phyloP scores from a whole-genome alignment of 140 eudicot species.

The Stevia rebaudiana region DNA sequence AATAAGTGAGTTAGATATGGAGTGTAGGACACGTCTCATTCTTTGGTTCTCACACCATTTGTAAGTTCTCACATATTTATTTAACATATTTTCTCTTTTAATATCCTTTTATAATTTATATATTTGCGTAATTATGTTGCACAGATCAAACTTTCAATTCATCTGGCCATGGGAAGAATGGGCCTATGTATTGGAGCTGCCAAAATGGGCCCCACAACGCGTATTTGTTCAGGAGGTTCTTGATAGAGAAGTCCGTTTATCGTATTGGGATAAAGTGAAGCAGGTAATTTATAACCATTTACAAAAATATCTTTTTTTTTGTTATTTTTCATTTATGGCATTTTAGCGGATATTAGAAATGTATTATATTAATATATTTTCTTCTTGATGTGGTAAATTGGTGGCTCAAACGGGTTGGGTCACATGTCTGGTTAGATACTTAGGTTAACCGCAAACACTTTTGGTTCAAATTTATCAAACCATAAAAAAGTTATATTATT shows the following conservation, averaged over 20 bases:
- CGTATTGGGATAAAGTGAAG: slow-evolving; percentile 96
- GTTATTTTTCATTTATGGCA: neutral
- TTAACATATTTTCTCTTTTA: neutral
- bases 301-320: neutral
- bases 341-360: neutral
- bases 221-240: slow-evolving; percentile 97
- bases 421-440: neutral
- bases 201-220: slow-evolving; percentile 97
- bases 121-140: slow-evolving; percentile 11
- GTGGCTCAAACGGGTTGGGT: neutral
- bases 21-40: slow-evolving; percentile 88
- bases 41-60: slow-evolving; percentile 98
- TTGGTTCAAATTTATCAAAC: neutral
- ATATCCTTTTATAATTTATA: neutral
- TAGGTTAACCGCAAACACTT: neutral
- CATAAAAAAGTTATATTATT: neutral
- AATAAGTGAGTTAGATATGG: slow-evolving; percentile 92
- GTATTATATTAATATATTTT: neutral
- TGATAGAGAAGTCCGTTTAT: slow-evolving; percentile 96
- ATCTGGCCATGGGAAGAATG: slow-evolving; percentile 99
- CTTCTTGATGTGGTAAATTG: neutral
- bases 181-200: slow-evolving; percentile 93
- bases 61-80: slow-evolving; percentile 44
- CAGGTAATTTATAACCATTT: slow-evolving; percentile 50
- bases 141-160: slow-evolving; percentile 93